Evolutionary conservation across 2,329 filamentous ascomycete genomes (phyloP), one percentile per base, ranked within the genome.

Genomic region (Monosporascus cannonballus): DNA sequence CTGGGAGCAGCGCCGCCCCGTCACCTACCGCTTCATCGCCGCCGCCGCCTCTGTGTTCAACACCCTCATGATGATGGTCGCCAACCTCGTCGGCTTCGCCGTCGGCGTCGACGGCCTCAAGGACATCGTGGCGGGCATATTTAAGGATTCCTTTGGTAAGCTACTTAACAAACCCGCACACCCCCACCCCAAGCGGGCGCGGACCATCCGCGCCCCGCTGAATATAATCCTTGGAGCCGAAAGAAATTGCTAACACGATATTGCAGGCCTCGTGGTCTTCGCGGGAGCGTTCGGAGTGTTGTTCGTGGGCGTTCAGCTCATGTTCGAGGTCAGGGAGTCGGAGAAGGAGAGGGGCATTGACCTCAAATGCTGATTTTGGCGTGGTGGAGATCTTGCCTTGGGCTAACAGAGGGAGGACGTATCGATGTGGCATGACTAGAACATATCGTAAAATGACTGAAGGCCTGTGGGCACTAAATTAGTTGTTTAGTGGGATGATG

Each of bases 51-150:
- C 84, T 0, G 89, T 96, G 3, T 81, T 73, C 1, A 96, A 96
- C 62, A 80, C 96, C 24, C 72, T 97, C 47, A 91, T 96, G 87
- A 94, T 99, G 88, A 96, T 97, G 80, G 80, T 82, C 45, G 94
- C 93, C 17, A 99, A 99, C 67, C 73, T 99, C 18, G 91, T 99
- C 11, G 94, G 94, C 0, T 99, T 97, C 71, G 94, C 93, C 0
- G 80, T 99, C 14, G 95, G 95, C 0, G 60, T 96, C 48, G 94
- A 99, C 65, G 94, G 95, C 0, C 62, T 97, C 65, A 81, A 88
- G 69, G 87, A 80, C 30, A 83, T 97, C 48, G 68, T 96, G 9
- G 75, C 77, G 53, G 86, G 87, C 1, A 91, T 97, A 53, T 74
- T 95, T 50, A 82, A 82, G 18, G 88, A 88, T 53, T 89, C 84